phyloP scores from a whole-genome alignment of 306 rosid genomes.

The Vigna trinervia region DNA sequence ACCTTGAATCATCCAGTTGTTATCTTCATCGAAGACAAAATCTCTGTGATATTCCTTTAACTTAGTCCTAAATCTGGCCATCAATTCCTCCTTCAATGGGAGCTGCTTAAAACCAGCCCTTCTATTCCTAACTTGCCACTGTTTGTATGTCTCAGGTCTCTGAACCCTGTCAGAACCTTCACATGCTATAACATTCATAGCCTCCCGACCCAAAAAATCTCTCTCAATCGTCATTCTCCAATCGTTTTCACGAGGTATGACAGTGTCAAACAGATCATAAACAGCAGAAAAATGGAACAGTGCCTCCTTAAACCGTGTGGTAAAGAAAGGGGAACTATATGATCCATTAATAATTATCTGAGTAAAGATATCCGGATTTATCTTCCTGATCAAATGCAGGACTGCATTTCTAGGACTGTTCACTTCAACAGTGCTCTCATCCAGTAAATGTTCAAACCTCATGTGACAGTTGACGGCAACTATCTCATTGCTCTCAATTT shows the following conservation, averaged over 20 bases:
- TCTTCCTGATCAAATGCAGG: slow-evolving; percentile 65
- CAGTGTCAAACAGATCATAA: slow-evolving; percentile 61
- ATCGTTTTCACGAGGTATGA: slow-evolving; percentile 52
- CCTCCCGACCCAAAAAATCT: slow-evolving; percentile 67
- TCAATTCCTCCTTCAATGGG: slow-evolving; percentile 54
- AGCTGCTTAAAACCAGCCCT: slow-evolving; percentile 72
- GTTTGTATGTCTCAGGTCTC: slow-evolving; percentile 82
- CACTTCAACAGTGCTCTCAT: slow-evolving; percentile 61
- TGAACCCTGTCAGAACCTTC: slow-evolving; percentile 78
- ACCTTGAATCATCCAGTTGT: slow-evolving; percentile 80
- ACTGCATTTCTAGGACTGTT: slow-evolving; percentile 72
- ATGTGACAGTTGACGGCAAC: slow-evolving; percentile 59
- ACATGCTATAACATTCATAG: slow-evolving; percentile 75
- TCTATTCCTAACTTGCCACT: slow-evolving; percentile 63
- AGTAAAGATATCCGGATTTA: slow-evolving; percentile 70
- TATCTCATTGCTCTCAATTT: slow-evolving; percentile 56
- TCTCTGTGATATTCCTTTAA: slow-evolving; percentile 62
- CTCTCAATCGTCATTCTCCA: slow-evolving; percentile 62
- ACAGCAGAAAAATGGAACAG: slow-evolving; percentile 71
- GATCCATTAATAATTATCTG: slow-evolving; percentile 59
- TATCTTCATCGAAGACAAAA: slow-evolving; percentile 65
- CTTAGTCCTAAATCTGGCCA: slow-evolving; percentile 47
- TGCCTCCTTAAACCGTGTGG: slow-evolving; percentile 75
- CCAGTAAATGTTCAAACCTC: slow-evolving; percentile 62
- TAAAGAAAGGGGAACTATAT: slow-evolving; percentile 72